phyloP scores from a whole-genome alignment of 2,329 filamentous ascomycete genomes.

The Aspergillus bombycis region DNA sequence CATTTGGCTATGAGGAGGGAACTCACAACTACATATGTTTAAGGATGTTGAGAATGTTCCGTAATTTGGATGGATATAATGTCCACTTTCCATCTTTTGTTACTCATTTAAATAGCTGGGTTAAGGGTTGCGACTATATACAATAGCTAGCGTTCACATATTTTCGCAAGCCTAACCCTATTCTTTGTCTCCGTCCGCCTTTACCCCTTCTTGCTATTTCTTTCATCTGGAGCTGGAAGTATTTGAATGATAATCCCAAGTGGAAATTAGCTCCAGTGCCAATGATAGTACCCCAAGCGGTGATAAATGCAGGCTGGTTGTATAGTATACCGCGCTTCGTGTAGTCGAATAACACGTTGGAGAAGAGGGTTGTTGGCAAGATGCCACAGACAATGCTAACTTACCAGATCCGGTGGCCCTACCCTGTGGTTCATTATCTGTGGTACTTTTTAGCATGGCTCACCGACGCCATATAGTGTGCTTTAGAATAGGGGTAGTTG shows the following conservation, averaged over 20 bases:
- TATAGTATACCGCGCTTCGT: background rate
- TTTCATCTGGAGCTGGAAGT: background rate
- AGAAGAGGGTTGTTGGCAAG: background rate
- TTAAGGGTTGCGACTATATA: too few species aligned
- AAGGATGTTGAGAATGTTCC: too few species aligned
- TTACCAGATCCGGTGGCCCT: background rate
- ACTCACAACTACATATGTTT: too few species aligned
- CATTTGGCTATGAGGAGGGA: too few species aligned
- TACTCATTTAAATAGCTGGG: too few species aligned
- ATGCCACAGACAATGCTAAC: background rate
- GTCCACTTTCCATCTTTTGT: too few species aligned
- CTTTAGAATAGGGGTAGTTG: background rate
- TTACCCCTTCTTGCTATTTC: too few species aligned
- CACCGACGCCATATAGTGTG: background rate
- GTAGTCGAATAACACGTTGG: background rate
- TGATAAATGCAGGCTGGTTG: background rate
- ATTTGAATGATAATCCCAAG: background rate
- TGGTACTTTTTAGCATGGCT: background rate
- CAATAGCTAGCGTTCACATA: too few species aligned
- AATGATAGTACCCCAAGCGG: background rate
- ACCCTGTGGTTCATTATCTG: background rate
- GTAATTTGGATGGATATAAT: too few species aligned
- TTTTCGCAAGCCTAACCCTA: too few species aligned
- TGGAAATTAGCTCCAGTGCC: background rate
- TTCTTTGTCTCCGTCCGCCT: too few species aligned